Base-by-base conservation (phyloP, 805 yeast species). In the Candida mattraensis region DNA sequence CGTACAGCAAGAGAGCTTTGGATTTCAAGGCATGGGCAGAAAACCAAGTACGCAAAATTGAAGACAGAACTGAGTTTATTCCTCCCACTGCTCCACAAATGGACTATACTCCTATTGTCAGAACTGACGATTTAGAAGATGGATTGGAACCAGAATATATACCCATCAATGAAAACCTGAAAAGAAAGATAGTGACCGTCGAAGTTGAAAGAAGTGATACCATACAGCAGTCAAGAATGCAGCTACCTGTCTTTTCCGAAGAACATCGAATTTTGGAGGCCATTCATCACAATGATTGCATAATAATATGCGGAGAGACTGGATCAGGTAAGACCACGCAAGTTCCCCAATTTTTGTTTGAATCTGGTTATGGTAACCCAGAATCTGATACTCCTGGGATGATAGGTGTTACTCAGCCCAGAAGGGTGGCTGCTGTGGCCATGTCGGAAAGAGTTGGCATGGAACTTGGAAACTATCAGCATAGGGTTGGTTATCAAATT, bases 261-360 rank as follows among this genome's bases (percentile, higher is more conserved):
- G 99, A 93, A 54, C 95, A 87, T 57, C 69, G 79, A 37, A 85
- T 93, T 32, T 87, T 93, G 97, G 99, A 93, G 58, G 95, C 96
- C 1, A 76, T 93, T 33, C 86, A 85, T 56, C 94, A 91, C 53
- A 85, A 91, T 54, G 96, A 89, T 52, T 83, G 91, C 42, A 79
- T 89, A 0, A 82, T 93, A 10, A 72, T 93, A 17, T 91, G 97
- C 66, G 99, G 99, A 70, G 98, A 89, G 52, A 93, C 99, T 1
- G 99, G 99, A 51, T 88, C 97, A 3, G 99, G 99, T 63, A 93
- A 93, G 60, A 93, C 99, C 1, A 93, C 99, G 0, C 99, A 93
- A 63, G 89, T 93, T 5, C 99, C 99, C 0, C 99, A 93, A 58
- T 93, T 93, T 53, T 63, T 93, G 28, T 87, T 80, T 54, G 99